phyloP scores from a whole-genome alignment of 805 yeast species.

The Saturnispora saitoi region DNA sequence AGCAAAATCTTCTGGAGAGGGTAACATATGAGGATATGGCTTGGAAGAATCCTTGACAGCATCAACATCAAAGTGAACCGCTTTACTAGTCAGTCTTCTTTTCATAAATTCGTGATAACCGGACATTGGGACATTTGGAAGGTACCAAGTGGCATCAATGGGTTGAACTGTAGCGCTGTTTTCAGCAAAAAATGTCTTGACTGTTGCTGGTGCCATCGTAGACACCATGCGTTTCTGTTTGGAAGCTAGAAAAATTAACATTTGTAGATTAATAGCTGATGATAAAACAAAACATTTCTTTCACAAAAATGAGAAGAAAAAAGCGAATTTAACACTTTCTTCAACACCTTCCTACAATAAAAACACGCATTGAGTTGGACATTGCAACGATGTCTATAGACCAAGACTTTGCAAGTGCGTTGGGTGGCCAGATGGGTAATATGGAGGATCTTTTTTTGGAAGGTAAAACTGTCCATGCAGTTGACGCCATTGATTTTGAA shows the following conservation, averaged over 20 bases:
- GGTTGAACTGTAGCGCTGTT: conserved; percentile 33
- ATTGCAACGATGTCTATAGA: conserved; percentile 15
- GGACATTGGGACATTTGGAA: conserved; percentile 64
- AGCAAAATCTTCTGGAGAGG: conserved; percentile 49
- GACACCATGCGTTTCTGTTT: conserved; percentile 11
- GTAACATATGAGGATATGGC: conserved; percentile 87
- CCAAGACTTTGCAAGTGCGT: conserved; percentile 27
- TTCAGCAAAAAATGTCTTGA: conserved; percentile 13
- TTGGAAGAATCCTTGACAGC: conserved; percentile 49
- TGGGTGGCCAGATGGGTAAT: conserved; percentile 28
- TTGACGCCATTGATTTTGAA: conserved; percentile 87
- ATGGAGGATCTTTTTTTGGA: conserved; percentile 28
- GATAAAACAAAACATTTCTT: too few species aligned
- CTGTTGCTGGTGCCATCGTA: conserved; percentile 21
- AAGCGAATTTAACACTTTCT: neutral
- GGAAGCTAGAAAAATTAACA: neutral
- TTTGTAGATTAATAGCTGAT: neutral
- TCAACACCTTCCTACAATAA: neutral
- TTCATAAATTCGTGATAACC: conserved; percentile 50
- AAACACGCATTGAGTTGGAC: conserved; percentile 1
- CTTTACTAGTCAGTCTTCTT: conserved; percentile 49
- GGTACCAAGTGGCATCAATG: conserved; percentile 86
- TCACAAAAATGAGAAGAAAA: neutral
- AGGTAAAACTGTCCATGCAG: conserved; percentile 67
- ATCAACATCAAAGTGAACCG: conserved; percentile 77